Evolutionary conservation across 2,329 filamentous ascomycete genomes (phyloP).

Genomic region (Annulohypoxylon truncatum): DNA sequence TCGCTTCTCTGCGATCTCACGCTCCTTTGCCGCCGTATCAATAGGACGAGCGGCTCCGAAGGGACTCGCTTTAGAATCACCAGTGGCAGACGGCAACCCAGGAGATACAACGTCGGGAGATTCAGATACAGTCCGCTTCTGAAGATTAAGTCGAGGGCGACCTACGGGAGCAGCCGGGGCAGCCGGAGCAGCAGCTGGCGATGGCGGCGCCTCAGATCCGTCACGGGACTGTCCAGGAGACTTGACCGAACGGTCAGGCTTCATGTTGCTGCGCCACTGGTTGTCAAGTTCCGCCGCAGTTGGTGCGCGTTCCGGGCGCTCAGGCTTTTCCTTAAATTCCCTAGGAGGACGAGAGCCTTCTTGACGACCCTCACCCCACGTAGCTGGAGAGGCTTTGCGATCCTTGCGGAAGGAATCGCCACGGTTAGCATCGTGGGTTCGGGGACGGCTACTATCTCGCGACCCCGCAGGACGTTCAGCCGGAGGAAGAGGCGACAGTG

Average conservation of each 20-base stretch:
- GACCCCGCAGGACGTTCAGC: slow-evolving; percentile 61
- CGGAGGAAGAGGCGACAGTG: slow-evolving; percentile 77
- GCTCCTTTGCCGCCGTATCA: slow-evolving; percentile 89
- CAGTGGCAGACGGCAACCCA: slow-evolving; percentile 59
- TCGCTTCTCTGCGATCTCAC: slow-evolving; percentile 89
- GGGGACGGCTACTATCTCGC: slow-evolving; percentile 66
- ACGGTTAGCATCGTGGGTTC: slow-evolving; percentile 68
- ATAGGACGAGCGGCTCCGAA: slow-evolving; percentile 96
- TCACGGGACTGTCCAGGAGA: slow-evolving; percentile 77
- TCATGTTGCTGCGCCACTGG: slow-evolving; percentile 93
- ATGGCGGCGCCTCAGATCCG: slow-evolving; percentile 79
- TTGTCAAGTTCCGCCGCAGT: slow-evolving; percentile 93
- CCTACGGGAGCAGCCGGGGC: slow-evolving; percentile 66
- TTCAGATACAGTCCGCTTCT: slow-evolving; percentile 92
- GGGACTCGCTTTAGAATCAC: slow-evolving; percentile 86
- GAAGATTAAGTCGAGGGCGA: slow-evolving; percentile 86
- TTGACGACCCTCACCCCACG: slow-evolving; percentile 79
- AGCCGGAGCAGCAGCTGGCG: slow-evolving; percentile 64
- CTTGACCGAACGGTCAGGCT: slow-evolving; percentile 75
- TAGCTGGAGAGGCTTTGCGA: slow-evolving; percentile 76
- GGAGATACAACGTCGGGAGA: slow-evolving; percentile 63
- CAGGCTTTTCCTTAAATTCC: slow-evolving; percentile 78
- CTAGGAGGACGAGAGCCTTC: slow-evolving; percentile 84
- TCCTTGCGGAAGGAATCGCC: slow-evolving; percentile 69
- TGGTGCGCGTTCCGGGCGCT: slow-evolving; percentile 71